Base-by-base conservation (phyloP, 768 basidiomycete species). In the Xerocomus spinulosus region DNA sequence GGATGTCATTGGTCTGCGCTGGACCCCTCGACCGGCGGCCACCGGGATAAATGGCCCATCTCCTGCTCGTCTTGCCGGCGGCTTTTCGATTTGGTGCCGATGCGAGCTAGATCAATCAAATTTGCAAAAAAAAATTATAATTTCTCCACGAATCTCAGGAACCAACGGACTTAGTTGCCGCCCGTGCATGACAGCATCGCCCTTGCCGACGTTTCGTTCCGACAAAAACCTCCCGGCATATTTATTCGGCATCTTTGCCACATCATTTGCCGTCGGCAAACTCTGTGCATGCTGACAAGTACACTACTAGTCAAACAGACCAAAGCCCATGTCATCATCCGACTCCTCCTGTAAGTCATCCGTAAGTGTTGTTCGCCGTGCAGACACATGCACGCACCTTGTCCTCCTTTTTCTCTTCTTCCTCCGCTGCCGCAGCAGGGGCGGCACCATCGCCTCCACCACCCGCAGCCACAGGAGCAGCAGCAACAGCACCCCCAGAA, bases 311-410 rank as follows among this genome's bases (percentile, higher is more conserved):
- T 96, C 93, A 79, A 96, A 96, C 55, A 96, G 81, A 76, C 93
- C 93, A 73, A 97, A 97, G 77, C 93, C 92, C 92, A 96, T 96
- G 74, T 96, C 94, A 61, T 96, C 94, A 78, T 95, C 92, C 46
- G 88, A 91, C 69, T 94, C 91, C 73, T 91, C 87, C 86, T 92
- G 66, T 46, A 37, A 53, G 30, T 23, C 28, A 34, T 44, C 32
- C 2, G 49, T 55, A 34, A 51, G 44, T 12, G 9, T 23, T 28
- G 17, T 13, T 5, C 28, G 3, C 14, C 40, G 42, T 14, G 37
- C 8, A 3, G 9, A 35, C 30, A 30, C 52, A 38, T 5, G 33
- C 4, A 73, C 78, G 25, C 28, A 82, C 87, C 83, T 91, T 88
- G 70, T 92, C 89, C 66, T 80, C 83, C 79, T 94, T 87, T 78